Evolutionary conservation across 2,329 filamentous ascomycete genomes (phyloP).

Genomic region (Colletotrichum tanaceti): DNA sequence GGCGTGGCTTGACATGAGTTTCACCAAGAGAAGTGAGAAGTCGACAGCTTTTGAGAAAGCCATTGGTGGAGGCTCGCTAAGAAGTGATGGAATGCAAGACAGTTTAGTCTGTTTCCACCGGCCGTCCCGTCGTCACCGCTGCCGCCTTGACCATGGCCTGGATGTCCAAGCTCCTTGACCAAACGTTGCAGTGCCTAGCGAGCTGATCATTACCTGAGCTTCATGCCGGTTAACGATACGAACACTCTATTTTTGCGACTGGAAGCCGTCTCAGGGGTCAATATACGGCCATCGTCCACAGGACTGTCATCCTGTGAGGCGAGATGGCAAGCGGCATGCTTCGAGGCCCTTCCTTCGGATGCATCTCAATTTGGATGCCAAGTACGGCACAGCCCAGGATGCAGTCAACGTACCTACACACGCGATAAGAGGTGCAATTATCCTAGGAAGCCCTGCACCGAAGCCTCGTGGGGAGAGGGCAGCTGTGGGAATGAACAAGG

Average conservation of each 20-base stretch:
- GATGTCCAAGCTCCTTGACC: conserved; percentile 5
- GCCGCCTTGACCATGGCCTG: conserved; percentile 17
- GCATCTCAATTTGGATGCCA: not conserved
- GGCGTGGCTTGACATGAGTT: conserved; percentile 37
- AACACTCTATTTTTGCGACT: not conserved
- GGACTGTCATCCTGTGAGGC: not conserved
- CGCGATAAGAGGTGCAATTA: not conserved
- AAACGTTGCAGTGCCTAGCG: not conserved
- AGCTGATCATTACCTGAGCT: not conserved
- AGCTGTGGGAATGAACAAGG: conserved; percentile 12
- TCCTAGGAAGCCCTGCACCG: conserved; percentile 16
- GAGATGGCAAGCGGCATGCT: not conserved
- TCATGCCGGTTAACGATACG: not conserved
- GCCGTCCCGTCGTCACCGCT: conserved; percentile 2
- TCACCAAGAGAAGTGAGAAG: conserved; percentile 24
- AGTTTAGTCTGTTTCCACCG: conserved; percentile 2
- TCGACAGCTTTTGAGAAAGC: conserved; percentile 16
- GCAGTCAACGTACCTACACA: not conserved
- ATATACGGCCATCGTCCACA: not conserved
- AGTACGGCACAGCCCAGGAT: conserved; percentile 1
- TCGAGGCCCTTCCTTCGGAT: not conserved
- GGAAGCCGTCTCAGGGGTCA: conserved; percentile 5
- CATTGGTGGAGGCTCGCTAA: conserved; percentile 17
- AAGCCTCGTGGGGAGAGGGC: not conserved
- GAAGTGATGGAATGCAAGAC: conserved; percentile 6